Evolutionary conservation across 1,139 yeast genomes (phyloP).

Genomic region (Diutina neorugosa): DNA sequence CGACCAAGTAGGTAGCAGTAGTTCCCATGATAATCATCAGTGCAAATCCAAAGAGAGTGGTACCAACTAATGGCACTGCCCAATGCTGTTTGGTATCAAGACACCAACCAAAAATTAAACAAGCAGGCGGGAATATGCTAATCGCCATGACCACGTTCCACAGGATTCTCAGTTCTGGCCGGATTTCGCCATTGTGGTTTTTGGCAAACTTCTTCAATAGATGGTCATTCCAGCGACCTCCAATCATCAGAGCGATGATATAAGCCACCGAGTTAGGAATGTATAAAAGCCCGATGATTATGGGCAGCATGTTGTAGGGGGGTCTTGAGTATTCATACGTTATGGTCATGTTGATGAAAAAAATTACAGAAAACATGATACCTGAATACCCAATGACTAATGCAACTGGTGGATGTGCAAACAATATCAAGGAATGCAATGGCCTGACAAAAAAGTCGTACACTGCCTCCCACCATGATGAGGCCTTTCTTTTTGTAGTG

Average conservation of each 20-base stretch:
- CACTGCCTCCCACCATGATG: not conserved
- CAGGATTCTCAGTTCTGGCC: constrained; percentile 72
- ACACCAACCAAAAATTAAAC: constrained; percentile 77
- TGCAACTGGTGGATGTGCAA: constrained; percentile 62
- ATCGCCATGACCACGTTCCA: constrained; percentile 64
- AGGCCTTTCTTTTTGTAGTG: not conserved
- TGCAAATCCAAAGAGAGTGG: constrained; percentile 71
- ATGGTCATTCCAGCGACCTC: constrained; percentile 72
- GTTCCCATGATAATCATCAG: constrained; percentile 79
- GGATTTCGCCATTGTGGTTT: constrained; percentile 47
- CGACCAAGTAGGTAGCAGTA: constrained; percentile 71
- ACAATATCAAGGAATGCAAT: constrained; percentile 36
- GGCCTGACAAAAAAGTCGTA: constrained; percentile 38
- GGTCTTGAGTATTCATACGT: constrained; percentile 46
- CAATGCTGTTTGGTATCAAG: constrained; percentile 53
- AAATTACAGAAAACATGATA: constrained; percentile 55
- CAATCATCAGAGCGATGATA: constrained; percentile 57
- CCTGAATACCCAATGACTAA: constrained; percentile 55
- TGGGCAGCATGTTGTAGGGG: constrained; percentile 60
- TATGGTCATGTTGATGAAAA: constrained; percentile 65
- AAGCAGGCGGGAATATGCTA: constrained; percentile 46
- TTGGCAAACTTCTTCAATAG: constrained; percentile 42
- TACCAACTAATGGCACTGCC: constrained; percentile 69
- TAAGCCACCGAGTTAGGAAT: constrained; percentile 78
- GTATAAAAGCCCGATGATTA: constrained; percentile 64